phyloP scores from a whole-genome alignment of 1,284 basidiomycete genomes.

The Phylloporus sp. region DNA sequence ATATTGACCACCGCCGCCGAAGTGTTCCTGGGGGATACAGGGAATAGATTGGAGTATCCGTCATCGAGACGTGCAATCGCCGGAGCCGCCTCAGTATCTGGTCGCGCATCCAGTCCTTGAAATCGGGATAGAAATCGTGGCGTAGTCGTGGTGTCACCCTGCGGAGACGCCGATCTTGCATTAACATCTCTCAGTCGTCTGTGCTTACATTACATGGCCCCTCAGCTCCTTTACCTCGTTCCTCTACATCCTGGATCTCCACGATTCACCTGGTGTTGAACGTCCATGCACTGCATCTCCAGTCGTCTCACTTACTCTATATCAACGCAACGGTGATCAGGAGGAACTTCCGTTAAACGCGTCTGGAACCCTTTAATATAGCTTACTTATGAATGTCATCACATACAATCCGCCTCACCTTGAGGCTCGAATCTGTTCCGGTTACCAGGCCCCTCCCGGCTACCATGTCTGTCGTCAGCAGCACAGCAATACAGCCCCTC shows the following conservation, averaged over 20 bases:
- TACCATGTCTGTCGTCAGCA: too few relatives aligned
- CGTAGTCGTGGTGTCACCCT: constrained; percentile 32
- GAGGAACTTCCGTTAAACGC: too few relatives aligned
- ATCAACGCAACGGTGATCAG: constrained; percentile 43
- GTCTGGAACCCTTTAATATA: too few relatives aligned
- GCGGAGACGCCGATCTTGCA: constrained; percentile 13
- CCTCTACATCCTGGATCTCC: constrained; percentile 48
- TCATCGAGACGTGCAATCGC: constrained; percentile 37
- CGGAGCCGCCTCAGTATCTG: constrained; percentile 48
- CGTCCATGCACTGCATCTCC: constrained; percentile 38
- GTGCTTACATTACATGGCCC: constrained; percentile 42
- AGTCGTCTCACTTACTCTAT: constrained; percentile 47
- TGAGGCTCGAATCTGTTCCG: too few relatives aligned
- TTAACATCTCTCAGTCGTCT: constrained; percentile 34
- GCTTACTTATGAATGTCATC: too few relatives aligned
- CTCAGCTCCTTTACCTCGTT: constrained; percentile 39
- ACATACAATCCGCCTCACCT: too few relatives aligned
- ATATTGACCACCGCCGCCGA: constrained; percentile 18
- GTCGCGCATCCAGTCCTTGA: constrained; percentile 44
- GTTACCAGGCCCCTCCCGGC: too few relatives aligned
- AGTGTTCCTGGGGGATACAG: constrained; percentile 38
- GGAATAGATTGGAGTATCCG: constrained; percentile 41
- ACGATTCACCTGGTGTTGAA: constrained; percentile 39
- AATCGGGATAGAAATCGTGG: constrained; percentile 46
- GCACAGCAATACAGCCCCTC: too few relatives aligned